phyloP scores from a whole-genome alignment of 2,329 filamentous ascomycete genomes.

The Microascus cirrosus region DNA sequence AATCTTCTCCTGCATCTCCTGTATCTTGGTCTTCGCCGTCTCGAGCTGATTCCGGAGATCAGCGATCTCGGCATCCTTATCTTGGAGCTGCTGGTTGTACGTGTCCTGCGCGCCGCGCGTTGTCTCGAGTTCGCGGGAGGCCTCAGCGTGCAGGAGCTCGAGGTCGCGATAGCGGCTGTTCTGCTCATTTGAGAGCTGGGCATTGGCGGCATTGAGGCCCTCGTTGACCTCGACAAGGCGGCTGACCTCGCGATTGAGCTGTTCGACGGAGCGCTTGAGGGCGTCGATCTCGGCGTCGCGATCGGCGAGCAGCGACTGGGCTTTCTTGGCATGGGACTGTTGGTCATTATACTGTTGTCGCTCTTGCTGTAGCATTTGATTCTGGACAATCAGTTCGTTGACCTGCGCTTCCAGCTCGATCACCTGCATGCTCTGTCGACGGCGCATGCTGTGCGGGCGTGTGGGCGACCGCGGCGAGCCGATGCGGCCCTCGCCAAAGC shows the following conservation, averaged over 20 bases:
- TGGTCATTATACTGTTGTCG: constrained; percentile 57
- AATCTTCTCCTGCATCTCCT: constrained; percentile 39
- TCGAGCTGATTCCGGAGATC: constrained; percentile 69
- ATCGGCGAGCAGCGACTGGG: constrained; percentile 62
- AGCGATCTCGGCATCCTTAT: constrained; percentile 76
- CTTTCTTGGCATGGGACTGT: constrained; percentile 48
- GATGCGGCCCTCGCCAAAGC: constrained; percentile 78
- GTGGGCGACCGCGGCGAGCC: constrained; percentile 86
- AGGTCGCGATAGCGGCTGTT: constrained; percentile 59
- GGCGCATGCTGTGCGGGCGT: constrained; percentile 88
- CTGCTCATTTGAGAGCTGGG: constrained; percentile 64
- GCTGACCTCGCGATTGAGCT: constrained; percentile 70
- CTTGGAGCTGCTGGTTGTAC: constrained; percentile 54
- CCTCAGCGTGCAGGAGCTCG: constrained; percentile 53
- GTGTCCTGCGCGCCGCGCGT: constrained; percentile 54
- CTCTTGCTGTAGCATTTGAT: constrained; percentile 65
- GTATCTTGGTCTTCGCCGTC: constrained; percentile 53
- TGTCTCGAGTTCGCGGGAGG: constrained; percentile 58
- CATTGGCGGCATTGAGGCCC: constrained; percentile 65
- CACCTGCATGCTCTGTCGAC: constrained; percentile 94
- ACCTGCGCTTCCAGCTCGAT: constrained; percentile 81
- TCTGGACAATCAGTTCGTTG: constrained; percentile 77
- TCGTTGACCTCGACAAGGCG: constrained; percentile 77
- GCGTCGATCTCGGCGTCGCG: constrained; percentile 80
- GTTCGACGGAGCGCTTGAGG: constrained; percentile 67